These are phyloP conservation scores for Xerocomus nothofagi DNA, from an alignment of 1,284 basidiomycete species.

Conservation along the genomic window DNA sequence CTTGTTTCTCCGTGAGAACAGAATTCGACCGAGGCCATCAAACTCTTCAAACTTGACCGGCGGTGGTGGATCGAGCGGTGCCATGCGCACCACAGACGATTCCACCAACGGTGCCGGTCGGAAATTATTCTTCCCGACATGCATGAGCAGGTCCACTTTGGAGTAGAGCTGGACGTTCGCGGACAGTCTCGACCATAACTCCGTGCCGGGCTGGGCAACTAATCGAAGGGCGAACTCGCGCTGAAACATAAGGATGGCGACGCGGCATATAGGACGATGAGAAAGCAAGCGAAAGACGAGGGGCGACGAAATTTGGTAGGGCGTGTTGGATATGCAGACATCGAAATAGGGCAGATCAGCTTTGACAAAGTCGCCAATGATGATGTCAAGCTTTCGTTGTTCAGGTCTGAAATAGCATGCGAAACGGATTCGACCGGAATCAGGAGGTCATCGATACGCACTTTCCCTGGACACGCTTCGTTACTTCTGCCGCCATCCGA, in stretches of 20 bases:
- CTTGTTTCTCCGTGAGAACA: conserved; percentile 92
- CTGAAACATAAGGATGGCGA: conserved; percentile 99
- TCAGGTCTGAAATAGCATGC: conserved; percentile 65
- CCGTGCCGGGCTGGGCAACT: conserved; percentile 82
- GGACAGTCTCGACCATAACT: conserved; percentile 92
- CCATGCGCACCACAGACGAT: conserved; percentile 88
- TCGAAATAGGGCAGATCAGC: conserved; percentile 97
- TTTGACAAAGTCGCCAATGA: conserved; percentile 97
- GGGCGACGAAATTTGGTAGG: conserved; percentile 98
- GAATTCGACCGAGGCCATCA: conserved; percentile 89
- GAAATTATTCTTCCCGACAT: conserved; percentile 96
- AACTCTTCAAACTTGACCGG: conserved; percentile 97
- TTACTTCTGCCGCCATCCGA: conserved; percentile 96
- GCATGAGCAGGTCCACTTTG: conserved; percentile 96
- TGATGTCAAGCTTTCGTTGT: conserved; percentile 91
- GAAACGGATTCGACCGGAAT: background rate
- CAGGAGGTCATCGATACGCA: conserved; percentile 34
- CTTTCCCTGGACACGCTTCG: conserved; percentile 98
- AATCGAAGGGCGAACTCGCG: conserved; percentile 96
- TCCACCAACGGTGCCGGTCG: conserved; percentile 96
- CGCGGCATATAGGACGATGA: conserved; percentile 91
- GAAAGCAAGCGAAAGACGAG: conserved; percentile 97
- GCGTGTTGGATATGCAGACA: conserved; percentile 98
- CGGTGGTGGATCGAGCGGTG: conserved; percentile 93
- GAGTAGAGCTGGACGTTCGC: conserved; percentile 97